Evolutionary conservation across 179 eudicot genomes (phyloP).

Genomic region (Beta lomatogona): DNA sequence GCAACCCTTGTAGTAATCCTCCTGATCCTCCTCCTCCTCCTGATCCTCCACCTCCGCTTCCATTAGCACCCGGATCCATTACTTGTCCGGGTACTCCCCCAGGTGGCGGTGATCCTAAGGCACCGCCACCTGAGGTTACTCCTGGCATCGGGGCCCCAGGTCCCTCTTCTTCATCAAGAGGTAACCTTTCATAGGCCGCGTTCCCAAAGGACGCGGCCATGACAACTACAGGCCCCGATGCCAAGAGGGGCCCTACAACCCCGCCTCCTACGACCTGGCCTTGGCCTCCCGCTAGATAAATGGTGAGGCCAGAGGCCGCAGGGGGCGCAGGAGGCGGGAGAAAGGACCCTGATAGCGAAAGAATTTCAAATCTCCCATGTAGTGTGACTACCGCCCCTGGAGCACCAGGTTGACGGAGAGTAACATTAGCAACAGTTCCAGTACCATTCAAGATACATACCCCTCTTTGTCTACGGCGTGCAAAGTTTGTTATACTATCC

Average conservation of each 20-base stretch:
- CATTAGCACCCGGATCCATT: constrained; percentile 22
- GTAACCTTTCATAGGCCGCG: constrained; percentile 91
- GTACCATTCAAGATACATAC: constrained; percentile 71
- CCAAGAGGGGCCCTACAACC: constrained; percentile 74
- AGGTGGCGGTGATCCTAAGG: constrained; percentile 42
- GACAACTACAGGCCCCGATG: constrained; percentile 82
- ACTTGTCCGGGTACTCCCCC: constrained; percentile 20
- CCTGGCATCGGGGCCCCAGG: constrained; percentile 23
- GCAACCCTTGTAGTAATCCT: constrained; percentile 59
- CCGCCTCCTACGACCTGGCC: constrained; percentile 94
- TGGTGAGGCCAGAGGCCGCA: constrained; percentile 70
- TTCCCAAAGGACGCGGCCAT: constrained; percentile 94
- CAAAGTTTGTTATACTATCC: constrained; percentile 64
- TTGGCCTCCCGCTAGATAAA: constrained; percentile 87
- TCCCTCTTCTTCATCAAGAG: constrained; percentile 76
- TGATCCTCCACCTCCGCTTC: constrained; percentile 25
- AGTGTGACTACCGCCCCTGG: constrained; percentile 72
- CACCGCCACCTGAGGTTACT: constrained; percentile 29
- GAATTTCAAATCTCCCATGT: constrained; percentile 83
- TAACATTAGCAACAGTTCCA: constrained; percentile 77
- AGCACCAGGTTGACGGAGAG: constrained; percentile 67
- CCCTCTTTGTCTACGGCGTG: constrained; percentile 69
- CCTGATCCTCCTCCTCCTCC: too few species aligned
- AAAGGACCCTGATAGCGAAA: constrained; percentile 73
- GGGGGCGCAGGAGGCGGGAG: constrained; percentile 93